Evolutionary conservation across 2,329 filamentous ascomycete species (phyloP), one percentile per base, ranked within the genome.

Genomic region (Fusarium torulosum): DNA sequence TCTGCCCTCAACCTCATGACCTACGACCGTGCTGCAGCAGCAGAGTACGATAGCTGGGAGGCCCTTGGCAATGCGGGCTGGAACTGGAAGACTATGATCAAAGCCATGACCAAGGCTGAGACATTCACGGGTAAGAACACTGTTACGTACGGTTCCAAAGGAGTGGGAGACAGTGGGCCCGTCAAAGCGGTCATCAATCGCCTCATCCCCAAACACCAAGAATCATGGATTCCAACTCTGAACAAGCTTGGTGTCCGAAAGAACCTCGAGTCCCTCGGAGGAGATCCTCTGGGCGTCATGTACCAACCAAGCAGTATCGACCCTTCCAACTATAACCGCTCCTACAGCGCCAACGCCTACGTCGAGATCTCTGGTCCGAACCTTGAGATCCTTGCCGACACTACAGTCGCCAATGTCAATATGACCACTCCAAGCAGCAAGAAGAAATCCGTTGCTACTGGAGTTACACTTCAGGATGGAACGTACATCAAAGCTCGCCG

Each of bases 261-360:
- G 13, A 76, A 73, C 27, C 77, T 85, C 0, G 74, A 83, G 57
- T 84, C 80, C 0, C 76, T 86, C 0, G 77, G 78, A 15, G 84
- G 84, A 1, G 73, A 83, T 42, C 78, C 78, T 2, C 66, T 85
- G 3, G 84, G 84, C 14, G 81, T 81, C n/a, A 81, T 80, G 70
- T 79, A 77, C 42, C 82, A 85, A 66, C 81, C 84, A 4, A 82
- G 76, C 65, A 85, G 80, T 68, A 79, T 86, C 45, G 76, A 81
- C 41, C 75, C 77, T 6, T 72, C 73, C 3, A 76, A 80, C 45
- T 85, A 83, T 65, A 82, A 77, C 40, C 77, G 84, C 31, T 84
- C 82, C 4, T 85, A 85, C 72, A 80, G 79, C 43, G 75, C 79
- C 51, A 81, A 79, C 42, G 78, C 78, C 14, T 86, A 85, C 59